Base-by-base conservation (phyloP, 805 yeast species). In the Candida piceae region DNA sequence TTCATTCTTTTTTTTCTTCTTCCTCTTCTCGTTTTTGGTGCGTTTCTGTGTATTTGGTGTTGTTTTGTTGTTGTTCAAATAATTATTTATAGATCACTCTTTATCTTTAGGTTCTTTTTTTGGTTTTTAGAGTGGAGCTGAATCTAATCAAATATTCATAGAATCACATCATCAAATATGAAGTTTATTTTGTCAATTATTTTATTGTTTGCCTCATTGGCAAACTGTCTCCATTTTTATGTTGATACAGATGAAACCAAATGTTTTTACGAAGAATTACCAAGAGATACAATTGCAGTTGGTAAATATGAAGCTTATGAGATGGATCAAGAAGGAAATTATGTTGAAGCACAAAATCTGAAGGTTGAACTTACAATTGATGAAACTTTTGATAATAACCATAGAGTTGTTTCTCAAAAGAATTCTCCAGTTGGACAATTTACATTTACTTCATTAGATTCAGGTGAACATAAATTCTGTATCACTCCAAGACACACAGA, bases 241-340 rank as follows among this genome's bases (percentile, higher is more conserved):
- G 66, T 86, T 36, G 76, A 76, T 10, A 81, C 89, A 1, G 88
- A 81, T 22, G 83, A 83, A 46, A 72, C 78, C 30, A 77, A 78
- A 49, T 93, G 97, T 62, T 90, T 90, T 59, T 82, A 65, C 52
- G 93, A 89, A 55, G 94, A 84, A 42, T 67, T 90, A 42, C 78
- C 85, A 13, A 69, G 72, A 45, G 84, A 80, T 48, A 77, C 94
- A n/a, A 71, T 90, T 40, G 82, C 89, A 16, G 84, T 84, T 39
- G 95, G 90, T 38, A 71, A 72, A 52, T 77, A 84, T 48, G 82
- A 82, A 47, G 84, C 85, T 3, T 72, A 72, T 56, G 88, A 83
- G 50, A 69, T 62, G 42, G 70, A 74, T 48, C 69, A 70, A 15
- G 58, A 63, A 23, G 60, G 63, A 30, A 70, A 69, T 28, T 78